Percentiles rank a stretch among this genome's conserved stretches.
phyloP scores from a whole-genome alignment of 225 moss, liverwort and hornwort genomes.

The Lunularia cruciata region DNA sequence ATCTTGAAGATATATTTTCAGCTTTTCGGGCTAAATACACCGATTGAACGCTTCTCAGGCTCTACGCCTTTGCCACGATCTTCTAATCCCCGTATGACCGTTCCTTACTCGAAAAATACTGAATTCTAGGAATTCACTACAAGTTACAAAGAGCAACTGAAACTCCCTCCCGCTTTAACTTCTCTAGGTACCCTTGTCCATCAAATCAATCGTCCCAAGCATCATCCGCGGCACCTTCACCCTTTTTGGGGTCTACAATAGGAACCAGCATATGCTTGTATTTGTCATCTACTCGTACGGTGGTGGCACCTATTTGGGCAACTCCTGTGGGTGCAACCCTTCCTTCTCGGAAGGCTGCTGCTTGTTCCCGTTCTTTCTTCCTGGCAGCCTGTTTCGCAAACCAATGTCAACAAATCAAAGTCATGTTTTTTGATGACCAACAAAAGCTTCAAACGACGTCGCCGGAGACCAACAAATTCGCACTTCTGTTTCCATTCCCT shows the following conservation, averaged over 20 bases:
- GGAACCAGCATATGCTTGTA: conserved; percentile 95
- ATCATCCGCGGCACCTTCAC: conserved; percentile 93
- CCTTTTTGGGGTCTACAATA: conserved; percentile 62
- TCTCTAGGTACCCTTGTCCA: not conserved
- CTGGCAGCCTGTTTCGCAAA: conserved; percentile 61
- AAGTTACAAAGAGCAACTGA: conserved; percentile 30
- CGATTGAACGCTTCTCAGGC: conserved; percentile 13
- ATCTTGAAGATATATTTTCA: conserved; percentile 21
- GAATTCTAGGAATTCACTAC: conserved; percentile 36
- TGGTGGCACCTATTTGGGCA: conserved; percentile 75
- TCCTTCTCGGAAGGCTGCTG: conserved; percentile 92
- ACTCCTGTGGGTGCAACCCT: conserved; percentile 65
- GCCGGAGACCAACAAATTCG: too few relatives aligned
- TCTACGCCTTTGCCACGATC: conserved; percentile 16
- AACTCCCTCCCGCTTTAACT: conserved; percentile 1
- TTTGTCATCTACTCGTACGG: conserved; percentile 92
- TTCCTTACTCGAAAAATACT: conserved; percentile 29
- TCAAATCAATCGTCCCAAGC: conserved; percentile 89
- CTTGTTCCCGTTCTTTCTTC: conserved; percentile 94
- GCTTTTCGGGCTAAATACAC: conserved; percentile 35
- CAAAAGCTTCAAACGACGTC: too few relatives aligned
- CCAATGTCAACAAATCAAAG: not conserved
- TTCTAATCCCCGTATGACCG: conserved; percentile 24
- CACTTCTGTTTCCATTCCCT: too few relatives aligned
- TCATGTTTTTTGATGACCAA: not conserved